Percentiles rank a stretch among this genome's conserved stretches.
Evolutionary conservation across 176 grass and related monocot species (phyloP).

Genomic region (Carex pumila): DNA sequence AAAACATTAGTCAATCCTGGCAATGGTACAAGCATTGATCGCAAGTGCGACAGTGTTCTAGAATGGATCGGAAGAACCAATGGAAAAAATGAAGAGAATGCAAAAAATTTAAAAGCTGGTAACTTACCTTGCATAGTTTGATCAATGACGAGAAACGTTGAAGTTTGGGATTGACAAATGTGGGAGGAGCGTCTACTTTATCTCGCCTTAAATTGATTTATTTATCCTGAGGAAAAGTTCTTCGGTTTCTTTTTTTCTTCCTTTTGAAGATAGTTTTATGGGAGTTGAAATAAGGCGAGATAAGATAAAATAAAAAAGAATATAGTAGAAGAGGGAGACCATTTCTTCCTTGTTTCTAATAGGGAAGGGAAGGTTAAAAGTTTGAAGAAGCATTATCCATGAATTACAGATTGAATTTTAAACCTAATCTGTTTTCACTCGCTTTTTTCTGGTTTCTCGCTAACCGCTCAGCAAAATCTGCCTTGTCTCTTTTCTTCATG

Average conservation of each 20-base stretch:
- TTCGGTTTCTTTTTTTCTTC: not conserved
- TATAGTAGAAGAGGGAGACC: not conserved
- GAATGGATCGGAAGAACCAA: not conserved
- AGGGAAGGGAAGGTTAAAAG: not conserved
- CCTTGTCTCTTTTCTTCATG: not conserved
- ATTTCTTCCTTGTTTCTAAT: not conserved
- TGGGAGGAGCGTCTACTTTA: not conserved
- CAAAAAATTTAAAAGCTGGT: not conserved
- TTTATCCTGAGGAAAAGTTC: not conserved
- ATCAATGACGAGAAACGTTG: slow-evolving; percentile 2
- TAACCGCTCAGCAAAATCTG: not conserved
- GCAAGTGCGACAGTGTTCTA: not conserved
- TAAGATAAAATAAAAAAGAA: not conserved
- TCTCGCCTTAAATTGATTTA: not conserved
- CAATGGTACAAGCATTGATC: not conserved
- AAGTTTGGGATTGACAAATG: slow-evolving; percentile 9
- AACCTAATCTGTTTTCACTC: not conserved
- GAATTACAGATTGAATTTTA: not conserved
- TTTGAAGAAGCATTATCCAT: not conserved
- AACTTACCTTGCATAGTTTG: slow-evolving; percentile 10
- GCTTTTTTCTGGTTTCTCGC: not conserved
- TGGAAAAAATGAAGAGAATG: not conserved
- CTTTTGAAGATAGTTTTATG: not conserved
- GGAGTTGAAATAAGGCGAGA: not conserved
- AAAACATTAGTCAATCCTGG: not conserved